A percentile compares a stretch with the other conserved stretches of the same genome.
Evolutionary conservation across 345 rosid species (phyloP).

Genomic region (Ceriops decandra): DNA sequence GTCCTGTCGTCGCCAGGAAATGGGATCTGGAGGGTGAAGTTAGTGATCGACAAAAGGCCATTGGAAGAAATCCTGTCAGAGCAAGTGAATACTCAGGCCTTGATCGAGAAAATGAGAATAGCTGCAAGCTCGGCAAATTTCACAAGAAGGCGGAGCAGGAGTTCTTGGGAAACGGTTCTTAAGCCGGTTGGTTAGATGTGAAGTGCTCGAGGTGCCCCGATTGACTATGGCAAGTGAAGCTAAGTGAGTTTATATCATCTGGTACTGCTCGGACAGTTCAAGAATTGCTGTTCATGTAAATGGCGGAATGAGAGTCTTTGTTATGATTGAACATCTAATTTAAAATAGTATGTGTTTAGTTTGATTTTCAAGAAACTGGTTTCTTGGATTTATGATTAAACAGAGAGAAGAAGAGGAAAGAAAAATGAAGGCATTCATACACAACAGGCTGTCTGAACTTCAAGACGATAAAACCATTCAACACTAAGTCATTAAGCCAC

Average conservation of each 20-base stretch:
- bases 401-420: too few relatives aligned
- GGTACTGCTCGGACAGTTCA: too few relatives aligned
- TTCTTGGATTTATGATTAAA: too few relatives aligned
- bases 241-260: too few relatives aligned
- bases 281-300: too few relatives aligned
- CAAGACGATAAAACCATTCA: neutral
- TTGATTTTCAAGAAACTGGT: too few relatives aligned
- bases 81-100: conserved; percentile 53
- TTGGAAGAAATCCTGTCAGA: conserved; percentile 66
- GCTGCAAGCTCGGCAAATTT: conserved; percentile 41
- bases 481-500: neutral
- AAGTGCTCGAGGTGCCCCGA: conserved; percentile 24
- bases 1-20: conserved; percentile 52
- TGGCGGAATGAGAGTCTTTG: too few relatives aligned
- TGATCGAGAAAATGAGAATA: conserved; percentile 67
- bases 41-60: conserved; percentile 53
- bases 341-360: too few relatives aligned
- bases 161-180: conserved; percentile 27
- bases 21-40: conserved; percentile 71
- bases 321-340: too few relatives aligned
- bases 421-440: conserved; percentile 35
- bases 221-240: conserved; percentile 9
- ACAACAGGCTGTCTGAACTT: conserved; percentile 41
- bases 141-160: conserved; percentile 23
- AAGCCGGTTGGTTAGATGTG: conserved; percentile 19